Percentiles rank a stretch among this genome's conserved stretches.
Conservation (phyloP, 495 filamentous ascomycete genomes). For the Podospora australis region DNA sequence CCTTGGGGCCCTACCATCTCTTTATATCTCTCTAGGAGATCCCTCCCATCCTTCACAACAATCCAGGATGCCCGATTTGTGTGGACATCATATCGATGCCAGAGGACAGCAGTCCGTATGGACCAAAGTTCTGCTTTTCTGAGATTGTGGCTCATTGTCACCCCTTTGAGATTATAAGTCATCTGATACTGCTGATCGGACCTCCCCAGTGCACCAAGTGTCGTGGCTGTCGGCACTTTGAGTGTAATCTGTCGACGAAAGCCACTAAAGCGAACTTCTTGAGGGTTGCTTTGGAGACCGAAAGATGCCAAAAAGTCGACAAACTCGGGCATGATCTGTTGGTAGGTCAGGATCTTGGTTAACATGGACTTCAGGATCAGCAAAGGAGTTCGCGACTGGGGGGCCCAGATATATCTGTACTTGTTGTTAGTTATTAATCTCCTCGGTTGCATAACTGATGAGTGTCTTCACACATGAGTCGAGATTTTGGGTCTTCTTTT, state of each 20-base stretch:
- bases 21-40: slow-evolving; percentile 30
- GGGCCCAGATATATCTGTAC: slow-evolving; percentile 20
- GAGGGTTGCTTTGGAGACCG: slow-evolving; percentile 18
- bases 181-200: slow-evolving; percentile 34
- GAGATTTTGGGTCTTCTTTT: slow-evolving; percentile 25
- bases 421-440: not conserved
- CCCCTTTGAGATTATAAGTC: slow-evolving; percentile 37
- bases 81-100: slow-evolving; percentile 41
- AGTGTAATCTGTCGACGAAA: slow-evolving; percentile 22
- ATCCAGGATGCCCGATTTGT: slow-evolving; percentile 35
- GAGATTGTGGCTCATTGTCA: slow-evolving; percentile 12
- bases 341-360: slow-evolving; percentile 30
- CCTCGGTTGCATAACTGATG: too few relatives aligned
- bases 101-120: slow-evolving; percentile 37
- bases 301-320: slow-evolving; percentile 39
- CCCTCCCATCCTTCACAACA: slow-evolving; percentile 26
- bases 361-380: slow-evolving; percentile 28
- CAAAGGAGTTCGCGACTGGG: slow-evolving; percentile 18
- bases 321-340: slow-evolving; percentile 41
- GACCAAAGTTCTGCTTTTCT: slow-evolving; percentile 25
- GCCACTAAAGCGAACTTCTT: slow-evolving; percentile 17
- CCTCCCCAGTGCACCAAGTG: slow-evolving; percentile 24
- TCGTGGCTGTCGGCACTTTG: slow-evolving; percentile 19
- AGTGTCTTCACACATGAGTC: slow-evolving; percentile 24
- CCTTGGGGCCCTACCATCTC: slow-evolving; percentile 26